Evolutionary conservation across 768 basidiomycete species (phyloP), one percentile per base, ranked within the genome.

Genomic region (Lentinula sp.): DNA sequence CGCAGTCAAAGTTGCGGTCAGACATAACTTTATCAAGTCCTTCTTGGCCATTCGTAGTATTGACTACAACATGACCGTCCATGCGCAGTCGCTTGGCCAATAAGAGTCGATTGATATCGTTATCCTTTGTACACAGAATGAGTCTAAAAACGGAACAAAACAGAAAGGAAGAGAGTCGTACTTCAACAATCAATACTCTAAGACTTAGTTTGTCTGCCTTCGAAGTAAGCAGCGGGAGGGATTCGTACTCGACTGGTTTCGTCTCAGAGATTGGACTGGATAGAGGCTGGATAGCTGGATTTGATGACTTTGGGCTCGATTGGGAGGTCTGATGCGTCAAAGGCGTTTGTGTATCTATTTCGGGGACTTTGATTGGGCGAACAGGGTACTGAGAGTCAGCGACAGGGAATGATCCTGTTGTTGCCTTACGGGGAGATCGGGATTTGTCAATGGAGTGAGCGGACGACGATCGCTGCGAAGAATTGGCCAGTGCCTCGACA

Each of bases 21-120:
- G 71, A 68, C 57, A 78, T 70, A 28, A 91, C 74, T 62, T 77
- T 76, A 39, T 89, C 85, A 1, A 91, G 75, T 0, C 83, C 85
- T 66, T 91, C 89, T 70, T 88, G 88, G 3, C 92, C 91, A 67
- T 94, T 91, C 1, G 81, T 85, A 1, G 84, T 83, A 57, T 81
- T 81, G 9, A 85, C 74, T 5, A 91, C 87, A 12, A 70, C 77
- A 63, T 92, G 88, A 0, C 86, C 87, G 66, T 85, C 86, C 63
- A 84, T 74, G 13, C 77, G 76, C 53, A 94, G 75, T 12, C 90
- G 79, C 68, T 90, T 90, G 6, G 79, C 78, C 0, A 93, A 77
- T 20, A 93, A 85, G 53, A 76, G 80, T 8, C 85, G 83, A 68
- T 93, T 93, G 66, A 92, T 84, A 48, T 82, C 78, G 65, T 92